These are phyloP conservation scores for Ophiostoma novo-ulmi DNA, from an alignment of 2,329 filamentous ascomycete genomes.

Conservation along the genomic window DNA sequence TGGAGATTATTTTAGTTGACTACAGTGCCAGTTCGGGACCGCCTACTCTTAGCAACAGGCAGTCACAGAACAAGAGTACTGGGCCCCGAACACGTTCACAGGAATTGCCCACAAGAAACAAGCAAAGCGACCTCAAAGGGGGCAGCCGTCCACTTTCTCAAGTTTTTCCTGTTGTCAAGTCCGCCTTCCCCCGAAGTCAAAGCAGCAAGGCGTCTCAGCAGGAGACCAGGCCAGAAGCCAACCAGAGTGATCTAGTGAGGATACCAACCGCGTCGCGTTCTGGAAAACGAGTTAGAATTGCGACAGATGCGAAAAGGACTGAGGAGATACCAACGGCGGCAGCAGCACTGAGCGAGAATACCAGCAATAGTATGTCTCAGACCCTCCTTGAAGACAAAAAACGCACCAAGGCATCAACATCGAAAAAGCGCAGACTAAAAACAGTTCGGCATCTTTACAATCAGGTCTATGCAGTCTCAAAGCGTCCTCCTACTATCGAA, in stretches of 20 bases:
- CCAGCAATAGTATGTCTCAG: neutral
- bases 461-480: neutral
- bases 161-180: slow-evolving; percentile 25
- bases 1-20: slow-evolving; percentile 15
- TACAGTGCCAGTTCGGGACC: neutral
- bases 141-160: slow-evolving; percentile 23
- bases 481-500: slow-evolving; percentile 9
- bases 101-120: slow-evolving; percentile 16
- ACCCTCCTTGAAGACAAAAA: neutral
- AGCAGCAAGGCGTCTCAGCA: slow-evolving; percentile 3
- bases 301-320: too few species aligned
- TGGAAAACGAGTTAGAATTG: neutral
- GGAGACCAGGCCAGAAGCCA: neutral
- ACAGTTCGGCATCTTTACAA: neutral
- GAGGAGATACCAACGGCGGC: neutral
- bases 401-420: neutral
- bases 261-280: too few species aligned
- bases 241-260: neutral
- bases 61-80: slow-evolving; percentile 11
- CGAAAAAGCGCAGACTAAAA: neutral
- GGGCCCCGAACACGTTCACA: slow-evolving; percentile 15
- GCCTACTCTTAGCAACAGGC: slow-evolving; percentile 14
- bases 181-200: slow-evolving; percentile 13
- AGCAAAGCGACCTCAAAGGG: neutral
- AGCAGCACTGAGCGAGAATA: neutral